These are phyloP conservation scores for Nicotiana rustica DNA, from an alignment of 305 asterid species.

Conservation along the genomic window DNA sequence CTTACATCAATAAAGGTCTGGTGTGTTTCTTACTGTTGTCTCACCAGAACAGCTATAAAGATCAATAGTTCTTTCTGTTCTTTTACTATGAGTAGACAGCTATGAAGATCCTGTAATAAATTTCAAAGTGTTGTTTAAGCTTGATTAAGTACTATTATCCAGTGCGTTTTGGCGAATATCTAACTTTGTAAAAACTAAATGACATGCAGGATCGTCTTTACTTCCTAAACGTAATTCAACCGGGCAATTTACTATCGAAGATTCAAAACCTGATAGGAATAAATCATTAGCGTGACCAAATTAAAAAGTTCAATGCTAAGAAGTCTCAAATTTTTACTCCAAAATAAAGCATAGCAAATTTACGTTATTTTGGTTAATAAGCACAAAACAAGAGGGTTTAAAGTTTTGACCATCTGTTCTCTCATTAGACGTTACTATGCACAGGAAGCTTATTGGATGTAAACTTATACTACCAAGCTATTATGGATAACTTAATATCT, in stretches of 20 bases:
- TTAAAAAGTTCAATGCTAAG: not conserved
- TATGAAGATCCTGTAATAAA: not conserved
- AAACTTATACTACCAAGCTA: too few species aligned
- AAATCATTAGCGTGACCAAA: not conserved
- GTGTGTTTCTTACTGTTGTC: constrained; percentile 17
- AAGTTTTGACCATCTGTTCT: too few species aligned
- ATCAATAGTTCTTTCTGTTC: not conserved
- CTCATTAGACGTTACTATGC: too few species aligned
- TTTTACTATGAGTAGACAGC: not conserved
- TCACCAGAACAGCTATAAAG: not conserved
- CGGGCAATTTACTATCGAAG: not conserved
- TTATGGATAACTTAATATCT: too few species aligned
- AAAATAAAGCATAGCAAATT: too few species aligned
- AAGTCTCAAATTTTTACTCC: too few species aligned
- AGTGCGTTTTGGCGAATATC: not conserved
- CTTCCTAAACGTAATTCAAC: not conserved
- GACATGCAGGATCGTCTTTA: not conserved
- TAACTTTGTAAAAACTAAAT: not conserved
- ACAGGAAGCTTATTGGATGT: too few species aligned
- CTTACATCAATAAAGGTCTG: constrained; percentile 6
- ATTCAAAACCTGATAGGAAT: not conserved
- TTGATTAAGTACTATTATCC: not conserved
- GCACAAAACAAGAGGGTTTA: too few species aligned
- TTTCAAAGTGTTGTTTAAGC: not conserved
- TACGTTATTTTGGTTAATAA: too few species aligned